These are phyloP conservation scores for Chlamydomonas applanata DNA, from an alignment of 139 green algal species.

Conservation along the genomic window DNA sequence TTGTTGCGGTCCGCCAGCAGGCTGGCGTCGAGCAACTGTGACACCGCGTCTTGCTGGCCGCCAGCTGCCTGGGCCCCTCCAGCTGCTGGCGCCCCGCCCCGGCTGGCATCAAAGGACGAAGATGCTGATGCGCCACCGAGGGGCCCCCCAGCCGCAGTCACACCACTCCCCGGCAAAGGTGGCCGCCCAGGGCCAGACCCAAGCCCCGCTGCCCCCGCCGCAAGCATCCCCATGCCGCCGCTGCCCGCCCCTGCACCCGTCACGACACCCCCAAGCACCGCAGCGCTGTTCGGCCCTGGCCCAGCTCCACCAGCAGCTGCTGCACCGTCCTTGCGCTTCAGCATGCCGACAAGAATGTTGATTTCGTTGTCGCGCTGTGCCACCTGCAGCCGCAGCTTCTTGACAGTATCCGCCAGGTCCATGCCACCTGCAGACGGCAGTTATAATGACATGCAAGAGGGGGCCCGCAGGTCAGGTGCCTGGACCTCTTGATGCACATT, in stretches of 20 bases:
- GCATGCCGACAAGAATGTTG: conserved; percentile 77
- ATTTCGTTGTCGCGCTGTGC: conserved; percentile 86
- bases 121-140: not conserved
- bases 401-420: conserved; percentile 53
- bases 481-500: too few relatives aligned
- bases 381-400: conserved; percentile 74
- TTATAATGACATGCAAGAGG: too few relatives aligned
- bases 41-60: conserved; percentile 29
- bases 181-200: not conserved
- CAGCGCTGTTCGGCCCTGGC: not conserved
- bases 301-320: not conserved
- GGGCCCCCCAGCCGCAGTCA: not conserved
- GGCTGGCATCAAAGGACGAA: not conserved
- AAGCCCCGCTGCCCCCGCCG: not conserved
- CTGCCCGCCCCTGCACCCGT: not conserved
- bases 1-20: conserved; percentile 69
- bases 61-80: not conserved
- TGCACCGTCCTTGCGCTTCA: conserved; percentile 43
- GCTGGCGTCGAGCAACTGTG: conserved; percentile 50
- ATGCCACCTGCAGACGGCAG: not conserved
- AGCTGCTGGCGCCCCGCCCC: not conserved
- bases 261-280: not conserved
- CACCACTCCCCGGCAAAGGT: not conserved
- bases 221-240: not conserved
- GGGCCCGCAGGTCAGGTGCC: too few relatives aligned